Evolutionary conservation across 1,139 yeast species (phyloP).

Genomic region (Suhomyces bolitotheri): DNA sequence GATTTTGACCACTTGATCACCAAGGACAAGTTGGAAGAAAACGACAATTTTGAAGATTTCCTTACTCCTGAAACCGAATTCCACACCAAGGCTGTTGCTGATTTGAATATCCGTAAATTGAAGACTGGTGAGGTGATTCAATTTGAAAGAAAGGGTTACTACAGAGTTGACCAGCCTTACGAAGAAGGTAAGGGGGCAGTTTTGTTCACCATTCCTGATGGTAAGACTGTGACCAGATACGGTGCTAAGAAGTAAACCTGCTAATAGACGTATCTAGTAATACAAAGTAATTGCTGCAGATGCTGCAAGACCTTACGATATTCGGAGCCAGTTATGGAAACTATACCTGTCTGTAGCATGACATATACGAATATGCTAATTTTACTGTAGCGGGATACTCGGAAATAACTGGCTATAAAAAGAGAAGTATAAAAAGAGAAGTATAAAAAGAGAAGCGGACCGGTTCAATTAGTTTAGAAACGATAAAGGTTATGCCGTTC

Average conservation of each 20-base stretch:
- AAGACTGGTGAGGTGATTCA: conserved; percentile 87
- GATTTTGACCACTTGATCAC: conserved; percentile 95
- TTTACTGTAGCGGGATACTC: too few species aligned
- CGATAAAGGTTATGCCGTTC: too few species aligned
- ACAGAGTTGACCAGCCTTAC: conserved; percentile 70
- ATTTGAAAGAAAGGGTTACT: conserved; percentile 97
- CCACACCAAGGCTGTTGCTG: conserved; percentile 77
- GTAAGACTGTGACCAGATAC: conserved; percentile 82
- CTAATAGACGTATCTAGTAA: too few species aligned
- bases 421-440: too few species aligned
- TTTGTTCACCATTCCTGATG: conserved; percentile 95
- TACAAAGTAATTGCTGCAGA: too few species aligned
- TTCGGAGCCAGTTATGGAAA: too few species aligned
- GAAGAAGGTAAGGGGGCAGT: conserved; percentile 64
- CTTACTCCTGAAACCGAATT: conserved; percentile 87
- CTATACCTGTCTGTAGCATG: too few species aligned
- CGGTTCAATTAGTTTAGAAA: too few species aligned
- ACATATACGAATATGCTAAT: too few species aligned
- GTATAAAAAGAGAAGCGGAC: too few species aligned
- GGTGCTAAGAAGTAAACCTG: conserved; percentile 54
- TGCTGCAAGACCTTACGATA: too few species aligned
- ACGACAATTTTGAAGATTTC: conserved; percentile 91
- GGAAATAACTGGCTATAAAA: too few species aligned
- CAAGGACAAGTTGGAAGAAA: conserved; percentile 94
- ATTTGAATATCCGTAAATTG: conserved; percentile 71